Evolutionary conservation across 192 early-diverging fungal species (phyloP).

Genomic region (Diversispora epigaea): DNA sequence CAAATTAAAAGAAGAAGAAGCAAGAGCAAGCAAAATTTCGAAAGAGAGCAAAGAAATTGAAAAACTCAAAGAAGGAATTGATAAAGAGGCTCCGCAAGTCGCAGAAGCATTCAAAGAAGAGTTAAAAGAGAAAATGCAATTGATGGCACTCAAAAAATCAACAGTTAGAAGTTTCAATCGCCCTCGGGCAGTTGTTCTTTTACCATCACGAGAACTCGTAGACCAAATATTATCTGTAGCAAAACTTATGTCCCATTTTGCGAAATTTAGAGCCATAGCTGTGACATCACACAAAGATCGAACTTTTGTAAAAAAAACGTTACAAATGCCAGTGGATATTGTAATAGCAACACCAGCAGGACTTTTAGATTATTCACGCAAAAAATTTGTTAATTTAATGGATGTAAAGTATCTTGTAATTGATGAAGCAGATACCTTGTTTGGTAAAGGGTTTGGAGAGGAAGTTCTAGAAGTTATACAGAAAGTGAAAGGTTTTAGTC

Average conservation of each 20-base stretch:
- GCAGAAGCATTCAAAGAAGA: not conserved
- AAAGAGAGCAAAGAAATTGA: not conserved
- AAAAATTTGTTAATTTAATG: conserved; percentile 58
- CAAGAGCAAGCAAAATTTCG: conserved; percentile 35
- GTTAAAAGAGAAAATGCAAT: conserved; percentile 28
- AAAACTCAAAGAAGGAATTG: conserved; percentile 24
- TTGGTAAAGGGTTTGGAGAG: conserved; percentile 75
- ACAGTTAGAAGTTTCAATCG: conserved; percentile 65
- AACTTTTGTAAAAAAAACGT: conserved; percentile 46
- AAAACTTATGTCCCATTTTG: conserved; percentile 69
- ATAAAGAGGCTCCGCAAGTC: not conserved
- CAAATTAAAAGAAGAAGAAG: conserved; percentile 67
- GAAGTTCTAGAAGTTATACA: conserved; percentile 62
- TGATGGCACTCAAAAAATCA: conserved; percentile 32
- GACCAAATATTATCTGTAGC: conserved; percentile 71
- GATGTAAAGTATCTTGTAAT: conserved; percentile 72
- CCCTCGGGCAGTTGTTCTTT: conserved; percentile 81
- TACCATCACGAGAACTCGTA: conserved; percentile 88
- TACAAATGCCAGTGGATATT: conserved; percentile 74
- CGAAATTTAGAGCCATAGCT: conserved; percentile 68
- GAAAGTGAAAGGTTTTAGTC: conserved; percentile 42
- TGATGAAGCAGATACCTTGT: conserved; percentile 94
- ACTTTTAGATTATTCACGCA: conserved; percentile 55
- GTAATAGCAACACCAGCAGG: conserved; percentile 81
- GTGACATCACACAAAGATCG: conserved; percentile 53